These are phyloP conservation scores for Pseudonitzschia delicatissima DNA, from an alignment of 108 stramenopile species.

Conservation along the genomic window DNA sequence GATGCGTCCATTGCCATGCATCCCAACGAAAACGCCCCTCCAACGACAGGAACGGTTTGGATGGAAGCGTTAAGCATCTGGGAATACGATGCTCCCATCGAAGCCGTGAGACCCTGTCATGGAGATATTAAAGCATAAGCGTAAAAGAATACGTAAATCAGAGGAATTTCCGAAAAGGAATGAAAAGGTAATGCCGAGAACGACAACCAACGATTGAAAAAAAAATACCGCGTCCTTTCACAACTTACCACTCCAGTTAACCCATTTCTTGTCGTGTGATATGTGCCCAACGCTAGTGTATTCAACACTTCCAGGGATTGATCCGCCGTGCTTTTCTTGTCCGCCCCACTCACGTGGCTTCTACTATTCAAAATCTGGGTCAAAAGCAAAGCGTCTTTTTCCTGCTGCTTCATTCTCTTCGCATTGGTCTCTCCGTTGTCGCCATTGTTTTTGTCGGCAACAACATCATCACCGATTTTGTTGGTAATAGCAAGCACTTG, in stretches of 20 bases:
- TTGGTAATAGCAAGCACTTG: background rate
- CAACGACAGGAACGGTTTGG: slow-evolving; percentile 28
- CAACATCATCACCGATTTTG: background rate
- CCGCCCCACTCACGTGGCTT: background rate
- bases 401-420: background rate
- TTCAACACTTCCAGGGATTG: slow-evolving; percentile 25
- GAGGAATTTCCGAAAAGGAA: background rate
- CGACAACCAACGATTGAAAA: background rate
- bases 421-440: background rate
- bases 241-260: slow-evolving; percentile 29
- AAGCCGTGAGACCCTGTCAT: slow-evolving; percentile 23
- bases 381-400: slow-evolving; percentile 2
- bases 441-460: background rate
- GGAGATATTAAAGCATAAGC: background rate
- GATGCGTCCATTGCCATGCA: slow-evolving; percentile 41
- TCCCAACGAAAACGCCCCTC: slow-evolving; percentile 29
- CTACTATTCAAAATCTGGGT: background rate
- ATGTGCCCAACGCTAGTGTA: slow-evolving; percentile 25
- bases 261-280: slow-evolving; percentile 23
- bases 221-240: slow-evolving; percentile 20
- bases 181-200: background rate
- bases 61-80: slow-evolving; percentile 29
- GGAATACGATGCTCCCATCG: slow-evolving; percentile 29
- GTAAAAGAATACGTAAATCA: background rate
- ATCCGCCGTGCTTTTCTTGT: slow-evolving; percentile 1